These are phyloP conservation scores for Rhizophagus prolifer DNA, from an alignment of 192 early-diverging fungal species.

Conservation along the genomic window DNA sequence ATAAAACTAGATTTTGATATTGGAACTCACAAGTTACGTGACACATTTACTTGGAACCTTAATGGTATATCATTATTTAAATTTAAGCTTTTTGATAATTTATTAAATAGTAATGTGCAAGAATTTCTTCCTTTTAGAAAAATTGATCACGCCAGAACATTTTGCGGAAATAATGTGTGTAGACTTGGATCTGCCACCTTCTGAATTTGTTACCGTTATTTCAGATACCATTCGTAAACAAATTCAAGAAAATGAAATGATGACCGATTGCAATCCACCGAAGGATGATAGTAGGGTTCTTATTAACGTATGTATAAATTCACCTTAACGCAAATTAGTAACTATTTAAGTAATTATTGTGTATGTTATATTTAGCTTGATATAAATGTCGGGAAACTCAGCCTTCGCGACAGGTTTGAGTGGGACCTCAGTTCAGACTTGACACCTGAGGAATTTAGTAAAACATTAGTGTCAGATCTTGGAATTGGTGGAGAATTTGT, in stretches of 20 bases:
- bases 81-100: not conserved
- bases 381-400: slow-evolving; percentile 76
- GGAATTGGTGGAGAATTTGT: slow-evolving; percentile 82
- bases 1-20: slow-evolving; percentile 90
- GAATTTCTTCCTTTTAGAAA: slow-evolving; percentile 46
- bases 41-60: slow-evolving; percentile 92
- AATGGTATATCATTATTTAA: slow-evolving; percentile 53
- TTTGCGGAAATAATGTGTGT: slow-evolving; percentile 84
- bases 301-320: slow-evolving; percentile 48
- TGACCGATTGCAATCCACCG: slow-evolving; percentile 48
- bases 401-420: slow-evolving; percentile 86
- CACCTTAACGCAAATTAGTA: slow-evolving; percentile 1
- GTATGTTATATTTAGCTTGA: slow-evolving; percentile 58
- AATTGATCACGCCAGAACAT: slow-evolving; percentile 74
- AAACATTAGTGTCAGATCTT: slow-evolving; percentile 64
- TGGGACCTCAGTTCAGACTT: slow-evolving; percentile 78
- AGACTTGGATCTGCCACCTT: slow-evolving; percentile 63
- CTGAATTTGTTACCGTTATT: slow-evolving; percentile 52
- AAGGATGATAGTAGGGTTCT: slow-evolving; percentile 44
- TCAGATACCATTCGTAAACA: slow-evolving; percentile 59
- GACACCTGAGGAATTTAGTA: slow-evolving; percentile 74
- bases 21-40: slow-evolving; percentile 80
- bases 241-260: slow-evolving; percentile 57
- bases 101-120: not conserved
- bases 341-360: not conserved